Base-by-base conservation (phyloP, 257 asterid genomes). In the Jacaranda copaia region DNA sequence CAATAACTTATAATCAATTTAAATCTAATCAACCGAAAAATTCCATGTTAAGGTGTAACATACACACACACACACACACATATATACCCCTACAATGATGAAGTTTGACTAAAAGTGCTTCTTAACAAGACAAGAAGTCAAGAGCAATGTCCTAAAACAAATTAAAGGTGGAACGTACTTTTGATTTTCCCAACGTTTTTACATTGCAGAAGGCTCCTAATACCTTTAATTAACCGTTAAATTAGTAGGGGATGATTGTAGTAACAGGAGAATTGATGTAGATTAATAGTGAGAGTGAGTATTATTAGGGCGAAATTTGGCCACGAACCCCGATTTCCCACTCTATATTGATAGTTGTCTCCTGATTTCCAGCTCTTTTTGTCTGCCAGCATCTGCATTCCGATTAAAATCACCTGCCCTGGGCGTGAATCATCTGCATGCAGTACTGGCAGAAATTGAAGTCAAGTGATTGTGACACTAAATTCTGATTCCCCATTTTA, bases 21-120 rank as follows among this genome's bases (percentile, higher is more conserved):
- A 25, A 25, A 25, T 25, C 2, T 2, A 25, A 2, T 25, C 32
- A 2, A 25, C 2, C 2, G 32, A 25, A 25, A 25, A 25, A 25
- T 25, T 25, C 32, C 32, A n/a, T n/a, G n/a, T n/a, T n/a, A n/a
- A 25, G 32, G 2, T 25, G 2, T 25, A 2, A 25, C 2, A 2
- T 25, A 25, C 32, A 2, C n/a, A 25, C 2, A 25, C 32, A 25
- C 2, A 25, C 32, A 25, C 2, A 25, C 2, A 25, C 2, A 25
- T 10, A 45, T 10, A 7, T 10, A 0, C 15, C 48, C n/a, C 16
- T 40, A 13, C n/a, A 43, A 63, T 38, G 16, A 66, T 8, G 70
- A 40, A n/a, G 53, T 65, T 65, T 65, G 53, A 65, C 70, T 43
- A 38, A 64, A 52, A 39, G 51, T 35, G 32, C 32, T 55, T 55